Conservation (phyloP, 352 stramenopile genomes). For the Phytophthora pisi region DNA sequence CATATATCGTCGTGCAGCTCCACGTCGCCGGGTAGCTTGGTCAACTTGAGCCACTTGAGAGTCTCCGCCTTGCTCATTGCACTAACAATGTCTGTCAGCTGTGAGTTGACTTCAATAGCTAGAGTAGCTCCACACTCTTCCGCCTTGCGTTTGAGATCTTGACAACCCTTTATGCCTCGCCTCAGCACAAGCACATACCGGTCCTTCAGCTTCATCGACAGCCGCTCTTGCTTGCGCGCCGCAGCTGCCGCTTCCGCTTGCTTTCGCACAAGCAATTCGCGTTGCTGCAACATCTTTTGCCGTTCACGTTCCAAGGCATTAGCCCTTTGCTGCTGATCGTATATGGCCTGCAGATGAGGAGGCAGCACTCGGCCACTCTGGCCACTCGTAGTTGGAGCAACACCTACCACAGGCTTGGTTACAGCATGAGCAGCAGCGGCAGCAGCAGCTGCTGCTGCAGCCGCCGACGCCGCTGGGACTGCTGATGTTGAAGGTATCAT, state of each 20-base stretch:
- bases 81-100: conserved; percentile 83
- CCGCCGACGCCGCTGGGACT: background rate
- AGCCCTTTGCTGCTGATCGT: conserved; percentile 29
- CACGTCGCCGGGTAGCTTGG: conserved; percentile 71
- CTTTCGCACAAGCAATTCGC: conserved; percentile 22
- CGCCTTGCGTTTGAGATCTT: conserved; percentile 70
- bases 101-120: conserved; percentile 78
- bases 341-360: conserved; percentile 30
- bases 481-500: conserved; percentile 17
- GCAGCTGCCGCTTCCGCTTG: conserved; percentile 32
- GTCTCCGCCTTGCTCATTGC: conserved; percentile 64
- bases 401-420: background rate
- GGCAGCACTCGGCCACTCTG: conserved; percentile 30
- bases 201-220: conserved; percentile 58
- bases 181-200: conserved; percentile 73
- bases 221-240: conserved; percentile 40
- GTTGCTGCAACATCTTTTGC: conserved; percentile 15
- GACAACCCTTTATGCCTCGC: conserved; percentile 69
- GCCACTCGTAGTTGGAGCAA: background rate
- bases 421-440: background rate
- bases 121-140: conserved; percentile 65
- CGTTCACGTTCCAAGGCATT: conserved; percentile 13
- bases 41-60: conserved; percentile 72
- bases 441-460: background rate
- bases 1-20: conserved; percentile 72